Percentiles rank a stretch among this genome's conserved stretches.
Conservation (phyloP, 1,284 basidiomycete species). For the Pseudozyma thailandica region DNA sequence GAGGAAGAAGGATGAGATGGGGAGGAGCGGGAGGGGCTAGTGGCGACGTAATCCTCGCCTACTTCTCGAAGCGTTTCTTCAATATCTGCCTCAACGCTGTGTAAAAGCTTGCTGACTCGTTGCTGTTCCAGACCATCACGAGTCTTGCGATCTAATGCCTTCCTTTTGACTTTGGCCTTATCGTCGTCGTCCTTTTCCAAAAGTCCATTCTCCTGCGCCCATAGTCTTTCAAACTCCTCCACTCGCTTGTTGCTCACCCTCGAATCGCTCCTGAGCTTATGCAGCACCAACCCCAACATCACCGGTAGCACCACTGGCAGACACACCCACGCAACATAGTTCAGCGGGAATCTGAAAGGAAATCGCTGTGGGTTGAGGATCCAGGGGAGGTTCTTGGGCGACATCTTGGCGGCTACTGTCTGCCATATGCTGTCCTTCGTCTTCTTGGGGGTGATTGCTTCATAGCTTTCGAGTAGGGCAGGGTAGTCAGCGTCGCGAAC, state of each 20-base stretch:
- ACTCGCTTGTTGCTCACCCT: constrained; percentile 27
- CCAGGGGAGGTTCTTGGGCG: constrained; percentile 40
- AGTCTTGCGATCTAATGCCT: constrained; percentile 10
- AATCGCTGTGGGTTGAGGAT: constrained; percentile 52
- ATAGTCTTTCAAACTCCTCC: constrained; percentile 24
- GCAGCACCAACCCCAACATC: constrained; percentile 46
- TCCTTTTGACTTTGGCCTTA: constrained; percentile 1
- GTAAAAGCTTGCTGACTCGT: constrained; percentile 12
- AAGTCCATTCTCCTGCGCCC: constrained; percentile 35
- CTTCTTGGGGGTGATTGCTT: not conserved
- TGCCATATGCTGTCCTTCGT: not conserved
- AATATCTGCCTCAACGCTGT: constrained; percentile 21
- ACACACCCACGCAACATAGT: constrained; percentile 46
- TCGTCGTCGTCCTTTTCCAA: not conserved
- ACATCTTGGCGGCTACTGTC: not conserved
- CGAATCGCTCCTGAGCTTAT: constrained; percentile 20
- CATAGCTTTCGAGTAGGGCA: constrained; percentile 14
- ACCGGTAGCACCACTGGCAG: constrained; percentile 50
- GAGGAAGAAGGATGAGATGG: constrained; percentile 1
- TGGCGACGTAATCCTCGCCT: constrained; percentile 22
- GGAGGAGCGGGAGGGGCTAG: not conserved
- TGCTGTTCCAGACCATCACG: constrained; percentile 9
- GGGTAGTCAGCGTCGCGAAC: constrained; percentile 27
- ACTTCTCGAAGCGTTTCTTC: constrained; percentile 32
- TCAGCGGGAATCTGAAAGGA: constrained; percentile 53